Evolutionary conservation across 2,329 filamentous ascomycete genomes (phyloP), one percentile per base, ranked within the genome.

Genomic region (Aspergillus sojae): DNA sequence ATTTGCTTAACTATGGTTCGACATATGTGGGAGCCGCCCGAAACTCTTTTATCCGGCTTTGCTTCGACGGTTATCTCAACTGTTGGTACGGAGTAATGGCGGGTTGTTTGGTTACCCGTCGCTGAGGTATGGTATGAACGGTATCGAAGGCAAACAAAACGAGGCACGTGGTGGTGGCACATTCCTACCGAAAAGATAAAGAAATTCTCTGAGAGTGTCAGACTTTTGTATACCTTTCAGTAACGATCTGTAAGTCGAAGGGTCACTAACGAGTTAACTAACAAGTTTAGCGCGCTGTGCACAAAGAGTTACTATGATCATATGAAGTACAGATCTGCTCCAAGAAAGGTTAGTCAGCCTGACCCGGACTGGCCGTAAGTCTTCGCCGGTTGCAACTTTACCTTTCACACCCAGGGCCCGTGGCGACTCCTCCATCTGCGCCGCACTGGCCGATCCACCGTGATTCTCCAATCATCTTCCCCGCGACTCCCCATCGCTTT

Each of bases 1-100:
- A 55, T 14, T 34, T 28, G 26, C 30, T n/a, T 32, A 50, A 50
- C 26, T 50, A 50, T 21, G 48, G 48, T 52, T 52, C 48, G 28
- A 52, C 9, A 34, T 52, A 21, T 52, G 28, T 32, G n/a, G 52
- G 52, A 55, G 23, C 52, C 21, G 32, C 52, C 52, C 52, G 52
- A 55, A 53, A 55, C 43, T 30, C 34, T 57, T 36, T 50, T 57
- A 61, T 46, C 36, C 53, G 36, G 16, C 36, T 41, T 41, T 41
- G 36, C 10, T 28, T 57, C 23, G 30, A 21, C 12, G 23, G n/a
- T 23, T 55, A 39, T 53, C 34, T 53, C 48, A 32, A 32, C 48
- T n/a, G 4, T 53, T 26, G 23, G 19, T 21, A 28, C 26, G 26
- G 26, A 28, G 26, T 28, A 2, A 30, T 34, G 34, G 2, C 28